These are phyloP conservation scores for Plectranthus barbatus DNA, from an alignment of 257 asterid genomes.

Conservation along the genomic window DNA sequence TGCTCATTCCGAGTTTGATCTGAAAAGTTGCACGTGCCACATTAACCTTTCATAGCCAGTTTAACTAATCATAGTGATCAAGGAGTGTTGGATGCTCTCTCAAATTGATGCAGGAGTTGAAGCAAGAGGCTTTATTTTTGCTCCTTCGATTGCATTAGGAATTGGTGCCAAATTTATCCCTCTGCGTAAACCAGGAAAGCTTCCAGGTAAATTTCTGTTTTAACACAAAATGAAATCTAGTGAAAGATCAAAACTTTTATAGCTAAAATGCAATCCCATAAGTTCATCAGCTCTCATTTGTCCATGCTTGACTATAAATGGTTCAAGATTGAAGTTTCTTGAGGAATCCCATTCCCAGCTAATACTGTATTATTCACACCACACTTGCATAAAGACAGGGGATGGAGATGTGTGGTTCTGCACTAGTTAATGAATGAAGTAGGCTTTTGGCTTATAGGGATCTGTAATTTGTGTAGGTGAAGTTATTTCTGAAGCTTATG, in stretches of 20 bases:
- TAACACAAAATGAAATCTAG: not conserved
- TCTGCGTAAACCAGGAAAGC: slow-evolving; percentile 60
- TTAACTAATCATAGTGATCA: not conserved
- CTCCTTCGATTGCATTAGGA: slow-evolving; percentile 68
- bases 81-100: slow-evolving; percentile 4
- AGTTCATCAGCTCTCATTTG: not conserved
- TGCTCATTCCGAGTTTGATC: not conserved
- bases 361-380: too few relatives aligned
- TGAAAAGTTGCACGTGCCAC: not conserved
- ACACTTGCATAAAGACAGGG: too few relatives aligned
- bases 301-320: not conserved
- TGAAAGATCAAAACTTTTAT: not conserved
- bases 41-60: not conserved
- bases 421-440: not conserved
- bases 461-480: slow-evolving; percentile 40
- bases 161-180: slow-evolving; percentile 77
- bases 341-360: not conserved
- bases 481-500: slow-evolving; percentile 65
- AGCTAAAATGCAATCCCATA: not conserved
- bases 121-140: slow-evolving; percentile 83
- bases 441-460: not conserved
- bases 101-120: slow-evolving; percentile 51
- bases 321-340: not conserved
- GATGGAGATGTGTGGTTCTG: not conserved
- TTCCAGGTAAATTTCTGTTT: slow-evolving; percentile 47